A percentile compares a stretch with the other conserved stretches of the same genome.
Evolutionary conservation across 805 yeast species (phyloP).

Genomic region (Yarrowia deformans): DNA sequence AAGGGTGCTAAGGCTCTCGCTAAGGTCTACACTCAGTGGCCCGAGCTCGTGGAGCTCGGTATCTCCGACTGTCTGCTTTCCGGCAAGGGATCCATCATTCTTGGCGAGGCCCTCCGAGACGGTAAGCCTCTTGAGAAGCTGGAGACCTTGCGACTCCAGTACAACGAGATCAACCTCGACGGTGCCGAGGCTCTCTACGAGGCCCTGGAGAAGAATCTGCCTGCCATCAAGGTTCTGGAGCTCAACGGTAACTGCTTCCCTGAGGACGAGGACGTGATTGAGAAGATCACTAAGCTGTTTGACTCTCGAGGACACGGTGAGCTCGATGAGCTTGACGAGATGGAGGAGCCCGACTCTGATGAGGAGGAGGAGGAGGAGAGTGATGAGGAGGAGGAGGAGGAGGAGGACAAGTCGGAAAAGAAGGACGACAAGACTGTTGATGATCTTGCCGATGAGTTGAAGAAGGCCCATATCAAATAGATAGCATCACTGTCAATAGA

Average conservation of each 20-base stretch:
- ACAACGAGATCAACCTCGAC: conserved; percentile 78
- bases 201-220: conserved; percentile 63
- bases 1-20: conserved; percentile 73
- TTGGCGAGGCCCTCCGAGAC: conserved; percentile 51
- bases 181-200: conserved; percentile 66
- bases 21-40: conserved; percentile 67
- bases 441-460: conserved; percentile 64
- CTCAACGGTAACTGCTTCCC: conserved; percentile 92
- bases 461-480: conserved; percentile 50
- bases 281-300: conserved; percentile 65
- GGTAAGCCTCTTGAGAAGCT: conserved; percentile 53
- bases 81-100: conserved; percentile 73
- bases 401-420: conserved; percentile 48
- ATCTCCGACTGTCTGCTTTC: conserved; percentile 89
- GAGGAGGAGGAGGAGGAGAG: conserved; percentile 72
- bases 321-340: conserved; percentile 90
- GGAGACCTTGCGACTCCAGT: conserved; percentile 75
- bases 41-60: conserved; percentile 73
- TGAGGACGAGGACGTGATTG: conserved; percentile 80
- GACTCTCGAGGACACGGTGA: conserved; percentile 79
- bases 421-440: conserved; percentile 59
- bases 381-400: conserved; percentile 64
- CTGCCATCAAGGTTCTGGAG: conserved; percentile 71
- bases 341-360: conserved; percentile 80
- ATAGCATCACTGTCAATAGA: conserved; percentile 17